phyloP scores from a whole-genome alignment of 352 stramenopile genomes.

The Globisporangium cylindrosporum region DNA sequence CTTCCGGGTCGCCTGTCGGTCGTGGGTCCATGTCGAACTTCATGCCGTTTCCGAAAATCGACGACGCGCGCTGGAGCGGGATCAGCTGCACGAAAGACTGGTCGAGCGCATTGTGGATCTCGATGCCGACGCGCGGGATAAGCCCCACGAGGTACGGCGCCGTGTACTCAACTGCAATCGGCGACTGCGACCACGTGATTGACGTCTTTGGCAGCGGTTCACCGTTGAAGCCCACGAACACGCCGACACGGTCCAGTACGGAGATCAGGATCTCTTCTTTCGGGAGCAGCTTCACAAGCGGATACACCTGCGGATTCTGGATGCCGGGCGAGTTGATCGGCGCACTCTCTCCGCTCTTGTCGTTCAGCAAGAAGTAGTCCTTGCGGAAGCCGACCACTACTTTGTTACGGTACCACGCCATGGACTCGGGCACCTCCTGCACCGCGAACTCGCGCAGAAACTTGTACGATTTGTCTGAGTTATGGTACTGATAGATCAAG shows the following conservation, averaged over 20 bases:
- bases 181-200: constrained; percentile 78
- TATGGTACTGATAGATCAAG: constrained; percentile 83
- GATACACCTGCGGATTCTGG: constrained; percentile 61
- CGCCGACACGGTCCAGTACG: constrained; percentile 78
- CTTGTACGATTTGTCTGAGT: constrained; percentile 72
- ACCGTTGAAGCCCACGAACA: constrained; percentile 79
- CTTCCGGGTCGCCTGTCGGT: constrained; percentile 65
- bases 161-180: constrained; percentile 72
- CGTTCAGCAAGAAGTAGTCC: constrained; percentile 80
- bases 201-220: constrained; percentile 81
- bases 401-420: constrained; percentile 89
- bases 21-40: constrained; percentile 89
- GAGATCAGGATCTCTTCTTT: constrained; percentile 85
- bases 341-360: constrained; percentile 72
- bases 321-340: constrained; percentile 72
- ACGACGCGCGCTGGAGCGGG: constrained; percentile 51
- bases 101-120: constrained; percentile 77
- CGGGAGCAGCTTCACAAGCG: constrained; percentile 75
- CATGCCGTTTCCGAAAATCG: constrained; percentile 89
- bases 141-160: constrained; percentile 75
- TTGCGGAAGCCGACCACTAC: constrained; percentile 75
- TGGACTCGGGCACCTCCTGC: constrained; percentile 69
- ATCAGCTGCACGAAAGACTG: constrained; percentile 77
- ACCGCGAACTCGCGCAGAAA: constrained; percentile 78
- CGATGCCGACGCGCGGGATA: constrained; percentile 70